phyloP scores from a whole-genome alignment of 2,329 filamentous ascomycete species.

The Monilinia vaccinii-corymbosi region DNA sequence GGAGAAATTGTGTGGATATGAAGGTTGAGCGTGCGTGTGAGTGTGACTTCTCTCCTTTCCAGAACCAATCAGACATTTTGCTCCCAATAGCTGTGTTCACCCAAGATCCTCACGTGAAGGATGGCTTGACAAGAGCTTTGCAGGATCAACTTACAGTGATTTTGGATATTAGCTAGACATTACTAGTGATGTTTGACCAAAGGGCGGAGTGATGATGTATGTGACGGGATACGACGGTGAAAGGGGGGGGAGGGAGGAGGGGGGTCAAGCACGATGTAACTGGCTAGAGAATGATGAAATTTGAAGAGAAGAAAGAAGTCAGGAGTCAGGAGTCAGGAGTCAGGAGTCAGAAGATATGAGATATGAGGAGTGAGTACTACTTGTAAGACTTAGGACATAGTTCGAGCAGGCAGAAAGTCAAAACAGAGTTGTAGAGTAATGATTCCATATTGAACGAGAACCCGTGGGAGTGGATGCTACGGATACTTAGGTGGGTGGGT shows the following conservation, averaged over 20 bases:
- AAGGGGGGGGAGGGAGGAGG: background rate
- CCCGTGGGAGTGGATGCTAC: background rate
- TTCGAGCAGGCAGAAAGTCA: background rate
- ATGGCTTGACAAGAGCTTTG: background rate
- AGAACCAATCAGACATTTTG: slow-evolving; percentile 21
- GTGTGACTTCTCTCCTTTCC: slow-evolving; percentile 12
- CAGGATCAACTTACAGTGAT: slow-evolving; percentile 12
- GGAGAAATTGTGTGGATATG: slow-evolving; percentile 15
- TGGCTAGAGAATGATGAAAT: no score
- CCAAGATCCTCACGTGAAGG: slow-evolving; percentile 8
- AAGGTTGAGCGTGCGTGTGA: slow-evolving; percentile 9
- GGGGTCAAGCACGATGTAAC: no score
- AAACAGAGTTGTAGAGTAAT: background rate
- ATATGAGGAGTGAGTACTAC: no score
- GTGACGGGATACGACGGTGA: slow-evolving; percentile 13
- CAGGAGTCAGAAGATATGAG: no score
- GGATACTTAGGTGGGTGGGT: no score
- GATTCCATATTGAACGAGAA: background rate
- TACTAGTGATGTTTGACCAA: slow-evolving; percentile 16
- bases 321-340: no score
- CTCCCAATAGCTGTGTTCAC: background rate
- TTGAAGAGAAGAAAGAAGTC: no score
- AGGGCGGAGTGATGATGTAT: slow-evolving; percentile 13
- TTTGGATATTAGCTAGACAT: background rate
- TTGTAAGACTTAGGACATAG: no score